Evolutionary conservation across 495 filamentous ascomycete species (phyloP), one percentile per base, ranked within the genome.

Genomic region (Lineolata rhizophorae): DNA sequence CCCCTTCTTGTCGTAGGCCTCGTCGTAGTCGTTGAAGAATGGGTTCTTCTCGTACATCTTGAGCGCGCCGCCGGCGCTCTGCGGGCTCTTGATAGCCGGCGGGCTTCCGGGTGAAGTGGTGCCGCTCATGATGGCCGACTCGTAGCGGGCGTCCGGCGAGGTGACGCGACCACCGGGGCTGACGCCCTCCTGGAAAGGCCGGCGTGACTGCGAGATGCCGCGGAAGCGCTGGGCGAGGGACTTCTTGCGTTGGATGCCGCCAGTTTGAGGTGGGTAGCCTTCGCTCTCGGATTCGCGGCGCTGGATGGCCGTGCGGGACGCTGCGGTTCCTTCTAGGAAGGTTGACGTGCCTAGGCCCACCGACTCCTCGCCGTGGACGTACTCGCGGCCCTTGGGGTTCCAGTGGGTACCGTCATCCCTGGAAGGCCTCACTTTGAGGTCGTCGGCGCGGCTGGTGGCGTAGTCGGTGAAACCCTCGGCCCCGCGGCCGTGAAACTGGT

Each of bases 301-400:
- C 44, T 81, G 70, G 37, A 95, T 83, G 14, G 80, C 85, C 10
- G 72, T 59, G 34, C 72, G 70, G 14, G 83, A 74, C 10, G 90
- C 90, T 3, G 84, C 87, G 2, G 90, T 74, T 17, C 90, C 90
- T 41, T 99, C 90, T 15, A 99, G 53, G 58, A 95, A 95, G 2
- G 90, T 99, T 33, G 79, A 91, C 6, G 83, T 90, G 32, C 90
- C 90, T 3, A 99, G 60, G 8, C 90, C 90, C 40, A 79, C 50
- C 0, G 66, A 78, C 51, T 87, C 71, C 29, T 80, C 65, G 8
- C 87, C 90, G 39, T 92, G 77, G 22, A 95, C 61, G 4, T 73
- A 65, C 29, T 77, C 76, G 19, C 57, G 58, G 20, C 56, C 46
- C n/a, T 52, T 60, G 5, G 74, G 56, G 34, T 42, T 46, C 14